Evolutionary conservation across 495 filamentous ascomycete species (phyloP), one percentile per base, ranked within the genome.

Genomic region (Copromyces sp.): DNA sequence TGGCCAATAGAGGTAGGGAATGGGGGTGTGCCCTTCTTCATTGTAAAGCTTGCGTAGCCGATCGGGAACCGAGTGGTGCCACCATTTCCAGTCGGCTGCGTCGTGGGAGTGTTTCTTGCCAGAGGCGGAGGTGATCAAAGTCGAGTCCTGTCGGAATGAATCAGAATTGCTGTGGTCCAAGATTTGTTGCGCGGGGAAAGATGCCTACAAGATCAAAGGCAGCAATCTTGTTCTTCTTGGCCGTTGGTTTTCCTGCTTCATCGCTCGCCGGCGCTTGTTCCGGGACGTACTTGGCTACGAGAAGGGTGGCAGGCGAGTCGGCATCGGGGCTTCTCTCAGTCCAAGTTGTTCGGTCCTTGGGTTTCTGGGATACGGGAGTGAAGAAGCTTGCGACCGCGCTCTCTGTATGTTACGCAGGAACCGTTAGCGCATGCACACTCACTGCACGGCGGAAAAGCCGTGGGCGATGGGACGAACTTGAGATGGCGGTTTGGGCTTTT

Each of bases 1-100:
- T 39, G 24, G 40, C 16, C 4, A 41, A 41, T 16, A 68, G 44
- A 20, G 47, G 45, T 45, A 32, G 8, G 72, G 29, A 11, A 35
- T 32, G 79, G 84, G 42, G 40, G 14, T 40, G 39, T 14, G 96
- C 89, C 92, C 93, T 78, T 93, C 88, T 39, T 87, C 82, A 16
- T 79, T 40, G 74, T 93, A 84, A 8, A 98, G 82, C 65, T 89
- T 82, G 70, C 86, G 86, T 9, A 99, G 74, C 14, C 81, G 87
- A 0, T 78, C 80, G 1, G 93, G 93, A 1, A 98, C 92, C 20
- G 80, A 86, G 11, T 81, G 61, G 78, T 97, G 84, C 94, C 94
- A 98, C 95, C 95, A 99, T 82, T 91, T 92, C 95, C 95, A 99
- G 80, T 98, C 95, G 4, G 84, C 81, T 0, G 89, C 86, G 73